Conservation (phyloP, 2,329 filamentous ascomycete genomes). For the Botrytis galanthina region DNA sequence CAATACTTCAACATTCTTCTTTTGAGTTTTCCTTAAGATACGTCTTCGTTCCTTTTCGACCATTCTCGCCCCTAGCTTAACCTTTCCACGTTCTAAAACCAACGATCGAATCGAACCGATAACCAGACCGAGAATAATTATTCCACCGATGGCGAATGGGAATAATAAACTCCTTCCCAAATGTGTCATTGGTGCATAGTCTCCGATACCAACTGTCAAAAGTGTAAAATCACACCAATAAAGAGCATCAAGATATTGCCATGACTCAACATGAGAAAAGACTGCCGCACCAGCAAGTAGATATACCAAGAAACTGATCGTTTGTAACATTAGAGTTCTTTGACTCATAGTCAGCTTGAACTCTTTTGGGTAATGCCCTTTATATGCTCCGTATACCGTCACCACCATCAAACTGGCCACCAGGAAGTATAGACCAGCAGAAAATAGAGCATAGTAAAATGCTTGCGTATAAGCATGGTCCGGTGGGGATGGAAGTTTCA, state of each 20-base stretch:
- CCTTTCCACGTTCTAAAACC: slow-evolving; percentile 56
- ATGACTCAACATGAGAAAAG: slow-evolving; percentile 70
- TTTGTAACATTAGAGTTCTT: slow-evolving; percentile 85
- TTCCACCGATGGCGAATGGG: slow-evolving; percentile 78
- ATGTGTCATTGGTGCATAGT: slow-evolving; percentile 48
- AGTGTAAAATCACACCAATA: slow-evolving; percentile 76
- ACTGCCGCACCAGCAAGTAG: slow-evolving; percentile 73
- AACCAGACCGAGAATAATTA: slow-evolving; percentile 81
- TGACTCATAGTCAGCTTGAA: slow-evolving; percentile 79
- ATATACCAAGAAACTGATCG: slow-evolving; percentile 81
- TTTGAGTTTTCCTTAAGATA: slow-evolving; percentile 47
- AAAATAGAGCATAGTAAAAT: slow-evolving; percentile 82
- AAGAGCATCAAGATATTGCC: slow-evolving; percentile 73
- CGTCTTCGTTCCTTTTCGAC: slow-evolving; percentile 57
- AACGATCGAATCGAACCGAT: slow-evolving; percentile 74
- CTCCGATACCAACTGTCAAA: slow-evolving; percentile 64
- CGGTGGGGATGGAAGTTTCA: slow-evolving; percentile 46
- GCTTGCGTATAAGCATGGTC: slow-evolving; percentile 72
- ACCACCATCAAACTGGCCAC: slow-evolving; percentile 73
- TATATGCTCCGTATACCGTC: slow-evolving; percentile 74
- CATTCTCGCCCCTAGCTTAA: slow-evolving; percentile 54
- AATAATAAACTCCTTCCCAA: slow-evolving; percentile 71
- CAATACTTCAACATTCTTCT: slow-evolving; percentile 49
- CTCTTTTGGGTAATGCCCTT: slow-evolving; percentile 69
- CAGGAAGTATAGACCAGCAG: slow-evolving; percentile 73